These are phyloP conservation scores for Podaxis sp. DNA, from an alignment of 768 basidiomycete species.

Conservation along the genomic window DNA sequence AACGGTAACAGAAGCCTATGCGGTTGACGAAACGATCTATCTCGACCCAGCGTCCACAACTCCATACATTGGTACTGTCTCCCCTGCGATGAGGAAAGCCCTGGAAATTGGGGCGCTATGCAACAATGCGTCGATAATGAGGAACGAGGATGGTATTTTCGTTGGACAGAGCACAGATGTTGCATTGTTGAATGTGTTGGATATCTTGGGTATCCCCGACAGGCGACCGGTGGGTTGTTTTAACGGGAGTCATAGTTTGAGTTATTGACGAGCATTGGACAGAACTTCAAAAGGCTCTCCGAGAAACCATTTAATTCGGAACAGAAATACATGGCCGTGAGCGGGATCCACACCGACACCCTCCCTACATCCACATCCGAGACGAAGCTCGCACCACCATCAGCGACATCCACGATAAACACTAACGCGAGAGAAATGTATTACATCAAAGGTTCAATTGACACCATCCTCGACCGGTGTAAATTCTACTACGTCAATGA, in stretches of 20 bases:
- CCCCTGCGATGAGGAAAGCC: slow-evolving; percentile 70
- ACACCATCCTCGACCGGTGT: slow-evolving; percentile 82
- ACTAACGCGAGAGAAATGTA: slow-evolving; percentile 64
- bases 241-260: neutral
- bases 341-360: slow-evolving; percentile 59
- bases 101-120: slow-evolving; percentile 85
- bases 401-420: slow-evolving; percentile 23
- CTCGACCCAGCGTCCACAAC: slow-evolving; percentile 55
- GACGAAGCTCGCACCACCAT: neutral
- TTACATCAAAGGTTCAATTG: slow-evolving; percentile 92
- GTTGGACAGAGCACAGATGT: slow-evolving; percentile 95
- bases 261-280: slow-evolving; percentile 5
- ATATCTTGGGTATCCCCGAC: slow-evolving; percentile 66
- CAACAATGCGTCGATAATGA: slow-evolving; percentile 74
- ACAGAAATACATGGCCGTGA: slow-evolving; percentile 90
- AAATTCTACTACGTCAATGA: slow-evolving; percentile 89
- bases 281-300: slow-evolving; percentile 70
- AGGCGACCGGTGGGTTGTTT: slow-evolving; percentile 58
- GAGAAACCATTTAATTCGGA: slow-evolving; percentile 95
- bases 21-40: slow-evolving; percentile 77
- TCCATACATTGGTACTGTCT: slow-evolving; percentile 39
- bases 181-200: slow-evolving; percentile 80
- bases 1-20: slow-evolving; percentile 87
- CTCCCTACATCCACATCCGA: slow-evolving; percentile 22
- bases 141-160: slow-evolving; percentile 68